Evolutionary conservation across 148 eudicot genomes (phyloP).

Genomic region (Chenopodium formosanum): DNA sequence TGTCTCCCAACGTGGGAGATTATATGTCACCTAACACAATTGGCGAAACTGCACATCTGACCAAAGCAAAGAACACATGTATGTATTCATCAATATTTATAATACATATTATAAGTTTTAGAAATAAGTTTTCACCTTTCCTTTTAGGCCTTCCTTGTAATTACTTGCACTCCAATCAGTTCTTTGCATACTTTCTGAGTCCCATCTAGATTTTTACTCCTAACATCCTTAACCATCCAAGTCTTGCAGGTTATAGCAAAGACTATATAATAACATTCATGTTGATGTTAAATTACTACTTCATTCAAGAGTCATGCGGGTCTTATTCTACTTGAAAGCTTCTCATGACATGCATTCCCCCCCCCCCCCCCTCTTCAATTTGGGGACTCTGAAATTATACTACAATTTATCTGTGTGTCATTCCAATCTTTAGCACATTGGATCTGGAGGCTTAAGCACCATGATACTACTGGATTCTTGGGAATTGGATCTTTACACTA

Average conservation of each 20-base stretch:
- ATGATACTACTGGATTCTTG: not conserved
- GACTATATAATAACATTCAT: not conserved
- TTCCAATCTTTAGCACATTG: not conserved
- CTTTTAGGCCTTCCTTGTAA: not conserved
- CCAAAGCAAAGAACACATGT: not conserved
- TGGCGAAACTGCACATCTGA: not conserved
- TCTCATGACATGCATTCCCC: not conserved
- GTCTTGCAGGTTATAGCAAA: not conserved
- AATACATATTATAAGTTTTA: not conserved
- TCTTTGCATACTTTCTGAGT: not conserved
- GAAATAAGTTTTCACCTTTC: not conserved
- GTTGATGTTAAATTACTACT: not conserved
- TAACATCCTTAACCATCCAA: not conserved
- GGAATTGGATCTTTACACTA: not conserved
- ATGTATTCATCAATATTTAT: not conserved
- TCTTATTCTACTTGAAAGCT: not conserved
- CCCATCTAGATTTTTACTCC: not conserved
- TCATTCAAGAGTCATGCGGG: not conserved
- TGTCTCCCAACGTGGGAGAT: too few relatives aligned
- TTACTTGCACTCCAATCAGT: too few relatives aligned
- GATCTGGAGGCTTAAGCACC: not conserved
- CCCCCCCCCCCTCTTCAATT: not conserved
- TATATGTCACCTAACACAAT: too few relatives aligned
- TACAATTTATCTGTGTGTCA: not conserved
- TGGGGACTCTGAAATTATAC: not conserved